These are phyloP conservation scores for Cercophora newfieldiana DNA, from an alignment of 495 filamentous ascomycete genomes.

Conservation along the genomic window DNA sequence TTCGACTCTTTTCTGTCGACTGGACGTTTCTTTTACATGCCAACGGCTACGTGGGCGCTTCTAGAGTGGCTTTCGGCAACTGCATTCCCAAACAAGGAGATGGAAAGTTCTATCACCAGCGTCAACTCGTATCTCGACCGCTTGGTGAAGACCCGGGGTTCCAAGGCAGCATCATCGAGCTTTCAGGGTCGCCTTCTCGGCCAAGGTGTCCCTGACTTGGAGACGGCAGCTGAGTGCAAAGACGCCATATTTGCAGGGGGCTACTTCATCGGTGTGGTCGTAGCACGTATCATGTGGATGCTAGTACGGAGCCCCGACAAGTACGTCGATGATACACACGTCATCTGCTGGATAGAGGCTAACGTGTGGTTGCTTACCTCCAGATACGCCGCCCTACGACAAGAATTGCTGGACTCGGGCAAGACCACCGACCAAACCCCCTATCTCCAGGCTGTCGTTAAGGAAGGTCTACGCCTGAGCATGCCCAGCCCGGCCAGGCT, in stretches of 20 bases:
- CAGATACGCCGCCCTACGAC: slow-evolving; percentile 9
- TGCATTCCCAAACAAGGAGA: slow-evolving; percentile 1
- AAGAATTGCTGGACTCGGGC: background rate
- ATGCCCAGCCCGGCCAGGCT: slow-evolving; percentile 11
- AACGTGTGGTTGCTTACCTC: slow-evolving; percentile 3
- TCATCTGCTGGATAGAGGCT: background rate
- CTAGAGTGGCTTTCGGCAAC: slow-evolving; percentile 2
- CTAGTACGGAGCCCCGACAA: slow-evolving; percentile 5
- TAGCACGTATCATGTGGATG: slow-evolving; percentile 3
- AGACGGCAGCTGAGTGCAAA: slow-evolving; percentile 12
- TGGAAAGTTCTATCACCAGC: background rate
- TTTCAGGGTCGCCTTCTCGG: slow-evolving; percentile 10
- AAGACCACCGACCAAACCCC: background rate
- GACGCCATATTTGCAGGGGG: slow-evolving; percentile 7
- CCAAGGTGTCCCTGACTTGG: slow-evolving; percentile 4
- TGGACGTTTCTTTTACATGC: slow-evolving; percentile 10
- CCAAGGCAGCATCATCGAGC: slow-evolving; percentile 1
- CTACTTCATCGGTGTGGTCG: slow-evolving; percentile 8
- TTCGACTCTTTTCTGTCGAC: slow-evolving; percentile 1
- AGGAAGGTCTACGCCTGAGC: slow-evolving; percentile 14
- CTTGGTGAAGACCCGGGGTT: slow-evolving; percentile 1
- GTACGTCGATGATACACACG: background rate
- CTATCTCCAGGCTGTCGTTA: slow-evolving; percentile 5
- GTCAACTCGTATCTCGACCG: slow-evolving; percentile 7
- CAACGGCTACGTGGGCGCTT: background rate